A percentile compares a stretch with the other conserved stretches of the same genome.
These are phyloP conservation scores for Patellifolia procumbens DNA, from an alignment of 179 eudicot genomes.

Conservation along the genomic window DNA sequence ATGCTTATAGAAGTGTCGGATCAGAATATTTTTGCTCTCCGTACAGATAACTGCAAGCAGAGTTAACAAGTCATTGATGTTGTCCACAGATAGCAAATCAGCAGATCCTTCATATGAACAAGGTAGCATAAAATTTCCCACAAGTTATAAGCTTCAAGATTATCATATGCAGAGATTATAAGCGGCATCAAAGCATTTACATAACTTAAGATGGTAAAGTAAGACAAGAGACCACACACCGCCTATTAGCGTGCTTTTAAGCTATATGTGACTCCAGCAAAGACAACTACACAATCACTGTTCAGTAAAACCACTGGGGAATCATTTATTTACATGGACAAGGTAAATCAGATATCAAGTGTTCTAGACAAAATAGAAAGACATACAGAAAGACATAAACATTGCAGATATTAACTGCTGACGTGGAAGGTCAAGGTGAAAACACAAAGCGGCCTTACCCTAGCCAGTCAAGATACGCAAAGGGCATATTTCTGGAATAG, in stretches of 20 bases:
- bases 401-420: no score
- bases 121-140: not conserved
- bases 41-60: conserved; percentile 66
- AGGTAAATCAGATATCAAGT: not conserved
- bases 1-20: conserved; percentile 73
- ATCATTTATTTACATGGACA: not conserved
- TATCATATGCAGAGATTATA: not conserved
- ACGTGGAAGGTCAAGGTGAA: no score
- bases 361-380: no score
- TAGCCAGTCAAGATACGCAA: conserved; percentile 3
- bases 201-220: no score
- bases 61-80: not conserved
- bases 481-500: not conserved
- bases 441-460: not conserved
- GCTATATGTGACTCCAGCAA: not conserved
- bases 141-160: not conserved
- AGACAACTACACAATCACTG: not conserved
- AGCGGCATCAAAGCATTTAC: no score
- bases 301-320: not conserved
- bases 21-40: conserved; percentile 70
- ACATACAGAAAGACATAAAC: no score
- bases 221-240: no score
- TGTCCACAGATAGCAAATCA: not conserved
- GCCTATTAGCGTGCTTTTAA: no score
- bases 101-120: not conserved